Base-by-base conservation (phyloP, 768 basidiomycete species). In the Thelephora aurantiotincta region DNA sequence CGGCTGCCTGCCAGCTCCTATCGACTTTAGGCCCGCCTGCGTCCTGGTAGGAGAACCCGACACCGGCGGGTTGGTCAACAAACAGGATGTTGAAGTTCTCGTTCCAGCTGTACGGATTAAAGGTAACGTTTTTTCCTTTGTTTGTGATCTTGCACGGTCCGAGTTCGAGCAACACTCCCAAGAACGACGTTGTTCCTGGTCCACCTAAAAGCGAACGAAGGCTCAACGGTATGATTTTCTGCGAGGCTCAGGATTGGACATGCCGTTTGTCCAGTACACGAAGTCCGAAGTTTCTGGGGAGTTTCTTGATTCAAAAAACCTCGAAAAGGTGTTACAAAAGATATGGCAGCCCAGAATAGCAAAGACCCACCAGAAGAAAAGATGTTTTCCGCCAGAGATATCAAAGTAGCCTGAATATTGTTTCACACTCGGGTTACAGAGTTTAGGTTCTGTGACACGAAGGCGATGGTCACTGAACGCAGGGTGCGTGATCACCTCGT, bases 91-190 rank as follows among this genome's bases (percentile, higher is more conserved):
- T 88, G 42, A 84, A 79, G 53, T 81, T 65, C 35, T 68, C 71
- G 55, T 81, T 99, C 94, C 94, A 99, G 54, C 82, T 82, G 69
- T 86, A 59, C 5, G 77, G 73, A 65, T 99, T 97, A 58, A 58
- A 57, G 1, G 76, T 79, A 13, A 78, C 79, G 65, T 80, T 81
- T 50, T 67, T 66, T 33, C 90, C 89, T 1, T 79, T 68, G 38
- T 88, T 65, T 12, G 72, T 65, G 51, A 97, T 71, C 23, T 64
- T 66, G 64, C 94, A 97, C 0, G 94, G 92, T 0, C 94, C 94
- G 20, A 94, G 79, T 59, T 98, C 93, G 55, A 93, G 88, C 13
- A 98, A 69, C 20, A 96, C 74, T 9, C 93, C 93, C 0, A 88
- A 84, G 11, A 57, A 55, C 1, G 63, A 64, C 18, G 61, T 62